These are phyloP conservation scores for Pochonia chlamydosporia DNA, from an alignment of 2,329 filamentous ascomycete genomes.

Conservation along the genomic window DNA sequence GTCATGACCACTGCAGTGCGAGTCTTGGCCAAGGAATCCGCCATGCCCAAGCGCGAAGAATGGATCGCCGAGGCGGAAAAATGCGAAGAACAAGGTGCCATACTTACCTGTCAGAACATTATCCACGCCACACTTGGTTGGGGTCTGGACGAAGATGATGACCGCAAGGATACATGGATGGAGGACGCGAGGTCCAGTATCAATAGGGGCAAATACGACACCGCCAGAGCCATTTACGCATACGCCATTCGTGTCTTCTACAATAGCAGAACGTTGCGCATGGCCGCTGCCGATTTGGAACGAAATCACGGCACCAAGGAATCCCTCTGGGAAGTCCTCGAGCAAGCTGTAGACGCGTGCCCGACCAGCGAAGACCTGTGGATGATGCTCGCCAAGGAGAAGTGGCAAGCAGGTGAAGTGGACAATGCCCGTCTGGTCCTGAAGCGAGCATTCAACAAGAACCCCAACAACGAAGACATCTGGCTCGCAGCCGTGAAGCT, in stretches of 20 bases:
- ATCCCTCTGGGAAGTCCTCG: constrained; percentile 75
- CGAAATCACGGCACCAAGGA: constrained; percentile 82
- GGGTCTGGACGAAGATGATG: constrained; percentile 91
- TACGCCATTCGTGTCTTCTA: constrained; percentile 87
- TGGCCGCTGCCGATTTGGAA: constrained; percentile 86
- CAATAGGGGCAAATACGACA: constrained; percentile 77
- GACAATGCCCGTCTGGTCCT: constrained; percentile 83
- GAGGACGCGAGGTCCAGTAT: constrained; percentile 85
- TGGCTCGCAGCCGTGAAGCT: constrained; percentile 96
- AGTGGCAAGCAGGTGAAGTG: constrained; percentile 82
- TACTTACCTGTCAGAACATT: constrained; percentile 82
- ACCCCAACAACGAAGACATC: constrained; percentile 95
- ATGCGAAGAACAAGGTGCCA: constrained; percentile 86
- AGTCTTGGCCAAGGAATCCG: constrained; percentile 80
- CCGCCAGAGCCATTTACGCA: constrained; percentile 87
- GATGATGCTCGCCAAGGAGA: constrained; percentile 94
- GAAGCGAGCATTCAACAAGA: constrained; percentile 85
- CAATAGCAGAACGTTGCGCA: constrained; percentile 82
- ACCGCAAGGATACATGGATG: constrained; percentile 92
- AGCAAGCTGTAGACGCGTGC: constrained; percentile 90
- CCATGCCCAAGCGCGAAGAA: constrained; percentile 95
- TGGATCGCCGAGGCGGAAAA: constrained; percentile 95
- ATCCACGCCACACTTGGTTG: constrained; percentile 90
- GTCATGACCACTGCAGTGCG: constrained; percentile 94
- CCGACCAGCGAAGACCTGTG: constrained; percentile 87